phyloP scores from a whole-genome alignment of 139 green algal species.

The Chlorokybus atmophyticus region DNA sequence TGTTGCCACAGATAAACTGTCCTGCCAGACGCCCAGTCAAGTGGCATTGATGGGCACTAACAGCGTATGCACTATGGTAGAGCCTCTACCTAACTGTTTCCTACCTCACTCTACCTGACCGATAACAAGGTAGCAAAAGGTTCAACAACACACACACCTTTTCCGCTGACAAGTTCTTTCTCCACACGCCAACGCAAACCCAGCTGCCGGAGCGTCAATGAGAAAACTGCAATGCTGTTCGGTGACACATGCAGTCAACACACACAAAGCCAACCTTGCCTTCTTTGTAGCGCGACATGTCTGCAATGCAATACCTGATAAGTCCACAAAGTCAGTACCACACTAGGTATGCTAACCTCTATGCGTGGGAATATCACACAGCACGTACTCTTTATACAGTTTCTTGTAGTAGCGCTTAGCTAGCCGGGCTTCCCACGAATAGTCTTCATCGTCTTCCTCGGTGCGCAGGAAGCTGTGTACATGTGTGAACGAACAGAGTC shows the following conservation, averaged over 20 bases:
- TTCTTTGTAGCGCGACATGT: slow-evolving; percentile 69
- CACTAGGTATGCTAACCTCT: too few species aligned
- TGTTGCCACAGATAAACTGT: slow-evolving; percentile 74
- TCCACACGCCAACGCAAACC: slow-evolving; percentile 70
- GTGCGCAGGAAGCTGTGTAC: slow-evolving; percentile 51
- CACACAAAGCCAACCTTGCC: slow-evolving; percentile 44
- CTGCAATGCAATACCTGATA: slow-evolving; percentile 69
- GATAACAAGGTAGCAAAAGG: too few species aligned
- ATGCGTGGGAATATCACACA: too few species aligned
- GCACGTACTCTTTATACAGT: slow-evolving; percentile 58
- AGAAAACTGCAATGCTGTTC: background rate
- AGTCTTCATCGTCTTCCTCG: slow-evolving; percentile 46
- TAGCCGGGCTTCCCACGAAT: slow-evolving; percentile 51
- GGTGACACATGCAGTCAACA: background rate
- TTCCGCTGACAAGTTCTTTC: slow-evolving; percentile 62
- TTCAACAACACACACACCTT: slow-evolving; percentile 32
- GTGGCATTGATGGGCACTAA: too few species aligned
- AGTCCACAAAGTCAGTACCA: too few species aligned
- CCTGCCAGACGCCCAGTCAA: too few species aligned
- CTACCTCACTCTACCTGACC: too few species aligned
- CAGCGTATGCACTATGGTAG: too few species aligned
- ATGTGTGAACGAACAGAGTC: too few species aligned
- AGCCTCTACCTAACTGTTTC: too few species aligned
- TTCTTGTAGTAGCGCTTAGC: slow-evolving; percentile 67
- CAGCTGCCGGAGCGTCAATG: slow-evolving; percentile 3